These are phyloP conservation scores for Chytridium lagenaria DNA, from an alignment of 371 early-diverging fungal species.

Conservation along the genomic window DNA sequence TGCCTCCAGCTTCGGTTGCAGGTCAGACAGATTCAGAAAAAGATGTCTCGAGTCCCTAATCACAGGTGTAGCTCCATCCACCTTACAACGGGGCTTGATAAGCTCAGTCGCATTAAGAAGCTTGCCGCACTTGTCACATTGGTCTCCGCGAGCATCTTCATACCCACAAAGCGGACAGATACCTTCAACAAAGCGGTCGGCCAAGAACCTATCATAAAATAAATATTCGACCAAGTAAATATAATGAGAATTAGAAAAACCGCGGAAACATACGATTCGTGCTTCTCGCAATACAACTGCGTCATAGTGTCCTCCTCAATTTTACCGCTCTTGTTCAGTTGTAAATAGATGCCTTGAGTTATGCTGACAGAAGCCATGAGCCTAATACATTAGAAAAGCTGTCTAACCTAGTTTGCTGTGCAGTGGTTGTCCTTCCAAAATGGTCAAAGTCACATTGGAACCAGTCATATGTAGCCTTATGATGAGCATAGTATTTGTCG, in stretches of 20 bases:
- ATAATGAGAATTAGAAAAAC: background rate
- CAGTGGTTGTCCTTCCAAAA: constrained; percentile 97
- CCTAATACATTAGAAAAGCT: background rate
- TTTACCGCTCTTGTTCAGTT: constrained; percentile 78
- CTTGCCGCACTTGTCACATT: constrained; percentile 98
- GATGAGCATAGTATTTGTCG: constrained; percentile 94
- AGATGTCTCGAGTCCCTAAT: constrained; percentile 89
- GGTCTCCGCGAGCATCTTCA: constrained; percentile 98
- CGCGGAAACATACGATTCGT: constrained; percentile 66
- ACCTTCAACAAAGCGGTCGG: constrained; percentile 99
- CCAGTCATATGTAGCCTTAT: constrained; percentile 94
- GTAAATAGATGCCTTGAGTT: constrained; percentile 91
- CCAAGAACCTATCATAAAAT: constrained; percentile 81
- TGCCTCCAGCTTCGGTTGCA: constrained; percentile 77
- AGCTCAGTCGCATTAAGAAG: constrained; percentile 95
- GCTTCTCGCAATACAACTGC: constrained; percentile 93
- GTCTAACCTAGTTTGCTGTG: constrained; percentile 79
- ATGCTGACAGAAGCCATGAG: constrained; percentile 56
- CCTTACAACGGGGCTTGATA: constrained; percentile 93
- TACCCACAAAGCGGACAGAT: constrained; percentile 93
- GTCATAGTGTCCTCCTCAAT: constrained; percentile 79
- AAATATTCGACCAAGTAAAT: background rate
- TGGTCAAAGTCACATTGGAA: constrained; percentile 95
- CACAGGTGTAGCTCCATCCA: constrained; percentile 85
- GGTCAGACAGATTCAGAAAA: constrained; percentile 87